Conservation (phyloP, 192 early-diverging fungal species). For the Cetraspora pellucida region DNA sequence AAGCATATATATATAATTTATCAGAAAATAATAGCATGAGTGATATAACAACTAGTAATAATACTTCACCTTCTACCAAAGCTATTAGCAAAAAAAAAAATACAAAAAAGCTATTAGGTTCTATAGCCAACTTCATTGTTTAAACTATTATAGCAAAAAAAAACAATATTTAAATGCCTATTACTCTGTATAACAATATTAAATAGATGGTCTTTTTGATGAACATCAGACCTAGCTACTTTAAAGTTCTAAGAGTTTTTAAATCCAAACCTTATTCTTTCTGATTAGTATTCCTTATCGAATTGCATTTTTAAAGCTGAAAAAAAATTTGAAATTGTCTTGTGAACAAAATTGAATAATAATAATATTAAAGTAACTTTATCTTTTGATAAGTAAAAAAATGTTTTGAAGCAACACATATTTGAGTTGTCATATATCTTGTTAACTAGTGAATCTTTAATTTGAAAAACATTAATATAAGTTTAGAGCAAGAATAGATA, state of each 20-base stretch:
- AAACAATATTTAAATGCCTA: conserved; percentile 1
- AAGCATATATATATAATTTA: too few species aligned
- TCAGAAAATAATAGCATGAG: too few species aligned
- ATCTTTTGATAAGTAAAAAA: not conserved
- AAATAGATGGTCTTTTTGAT: not conserved
- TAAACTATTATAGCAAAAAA: too few species aligned
- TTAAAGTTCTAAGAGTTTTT: not conserved
- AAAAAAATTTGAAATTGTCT: not conserved
- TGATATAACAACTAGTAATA: too few species aligned
- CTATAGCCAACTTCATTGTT: too few species aligned
- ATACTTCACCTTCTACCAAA: too few species aligned
- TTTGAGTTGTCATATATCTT: not conserved
- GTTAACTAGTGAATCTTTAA: not conserved
- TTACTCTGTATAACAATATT: not conserved
- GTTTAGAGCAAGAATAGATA: not conserved
- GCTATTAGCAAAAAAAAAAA: too few species aligned
- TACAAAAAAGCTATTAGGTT: too few species aligned
- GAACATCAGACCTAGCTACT: not conserved
- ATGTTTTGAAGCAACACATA: too few species aligned
- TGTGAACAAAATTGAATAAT: conserved; percentile 1
- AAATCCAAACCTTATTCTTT: not conserved
- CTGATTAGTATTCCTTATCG: not conserved
- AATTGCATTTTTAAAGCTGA: not conserved
- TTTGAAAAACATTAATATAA: conserved; percentile 7
- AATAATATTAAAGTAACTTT: not conserved